phyloP scores from a whole-genome alignment of 2,329 filamentous ascomycete species.

The Paracorniculantispora psalliotae region DNA sequence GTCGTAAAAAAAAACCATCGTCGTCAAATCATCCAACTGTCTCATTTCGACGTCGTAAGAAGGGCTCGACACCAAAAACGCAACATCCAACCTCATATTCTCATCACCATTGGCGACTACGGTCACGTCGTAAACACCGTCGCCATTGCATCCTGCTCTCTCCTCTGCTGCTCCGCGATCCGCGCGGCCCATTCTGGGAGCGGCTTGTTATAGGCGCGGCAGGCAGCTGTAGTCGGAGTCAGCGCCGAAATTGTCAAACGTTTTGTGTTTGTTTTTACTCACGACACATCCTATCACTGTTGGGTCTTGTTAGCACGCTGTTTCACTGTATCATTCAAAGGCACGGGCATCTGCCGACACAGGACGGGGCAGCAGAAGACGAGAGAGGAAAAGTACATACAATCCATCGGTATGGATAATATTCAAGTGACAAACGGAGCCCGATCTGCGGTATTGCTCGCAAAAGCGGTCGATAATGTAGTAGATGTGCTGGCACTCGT shows the following conservation, averaged over 20 bases:
- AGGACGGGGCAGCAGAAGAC: neutral
- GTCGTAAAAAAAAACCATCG: too few relatives aligned
- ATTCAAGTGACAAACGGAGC: neutral
- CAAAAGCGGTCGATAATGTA: slow-evolving; percentile 1
- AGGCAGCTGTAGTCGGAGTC: neutral
- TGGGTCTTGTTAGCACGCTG: neutral
- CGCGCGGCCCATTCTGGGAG: neutral
- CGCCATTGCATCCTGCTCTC: too few relatives aligned
- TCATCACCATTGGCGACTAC: too few relatives aligned
- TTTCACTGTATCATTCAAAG: neutral
- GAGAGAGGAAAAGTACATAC: neutral
- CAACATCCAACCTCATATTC: too few relatives aligned
- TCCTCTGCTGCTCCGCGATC: neutral
- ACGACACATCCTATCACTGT: neutral
- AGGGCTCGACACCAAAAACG: too few relatives aligned
- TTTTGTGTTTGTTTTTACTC: too few relatives aligned
- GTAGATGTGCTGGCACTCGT: neutral
- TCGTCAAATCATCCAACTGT: too few relatives aligned
- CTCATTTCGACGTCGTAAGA: too few relatives aligned
- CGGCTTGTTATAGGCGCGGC: neutral
- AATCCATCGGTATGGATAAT: neutral
- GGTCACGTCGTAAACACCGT: too few relatives aligned
- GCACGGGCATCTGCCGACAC: too few relatives aligned
- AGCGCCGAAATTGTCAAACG: too few relatives aligned
- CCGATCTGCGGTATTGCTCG: neutral